Evolutionary conservation across 805 yeast genomes (phyloP).

Genomic region (Metschnikowia arizonensis): DNA sequence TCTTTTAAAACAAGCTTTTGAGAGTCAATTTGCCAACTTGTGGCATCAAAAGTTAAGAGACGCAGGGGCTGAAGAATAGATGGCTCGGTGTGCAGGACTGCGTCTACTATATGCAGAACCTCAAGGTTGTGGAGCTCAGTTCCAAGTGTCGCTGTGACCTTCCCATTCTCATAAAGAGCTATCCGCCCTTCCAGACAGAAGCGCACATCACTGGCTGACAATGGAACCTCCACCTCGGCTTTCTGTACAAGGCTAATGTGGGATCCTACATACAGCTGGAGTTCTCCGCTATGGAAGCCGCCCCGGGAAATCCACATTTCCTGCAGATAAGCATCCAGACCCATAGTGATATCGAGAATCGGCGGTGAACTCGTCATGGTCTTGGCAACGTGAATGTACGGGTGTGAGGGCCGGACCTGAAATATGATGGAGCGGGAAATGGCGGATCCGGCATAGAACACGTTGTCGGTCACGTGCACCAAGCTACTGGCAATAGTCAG

Average conservation of each 20-base stretch:
- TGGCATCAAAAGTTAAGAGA: not conserved
- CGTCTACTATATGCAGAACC: not conserved
- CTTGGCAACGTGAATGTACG: slow-evolving; percentile 23
- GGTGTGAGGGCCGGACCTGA: slow-evolving; percentile 22
- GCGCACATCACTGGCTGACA: not conserved
- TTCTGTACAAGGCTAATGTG: not conserved
- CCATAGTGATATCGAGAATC: slow-evolving; percentile 22
- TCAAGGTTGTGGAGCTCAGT: too few relatives aligned
- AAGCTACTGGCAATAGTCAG: slow-evolving; percentile 30
- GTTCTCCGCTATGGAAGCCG: slow-evolving; percentile 34
- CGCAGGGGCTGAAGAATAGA: not conserved
- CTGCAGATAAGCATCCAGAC: slow-evolving; percentile 1
- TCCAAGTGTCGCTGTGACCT: not conserved
- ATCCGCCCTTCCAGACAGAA: not conserved
- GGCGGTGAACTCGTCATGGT: slow-evolving; percentile 30
- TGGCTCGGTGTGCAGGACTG: too few relatives aligned
- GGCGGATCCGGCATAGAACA: slow-evolving; percentile 29
- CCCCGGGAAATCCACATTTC: slow-evolving; percentile 29
- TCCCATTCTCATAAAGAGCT: not conserved
- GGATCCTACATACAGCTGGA: slow-evolving; percentile 7
- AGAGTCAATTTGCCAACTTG: not conserved
- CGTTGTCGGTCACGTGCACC: slow-evolving; percentile 24
- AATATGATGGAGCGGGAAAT: slow-evolving; percentile 31
- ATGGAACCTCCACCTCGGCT: not conserved
- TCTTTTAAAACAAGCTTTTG: not conserved